Percentiles rank a stretch among this genome's conserved stretches.
These are phyloP conservation scores for Ustilago cynodontis DNA, from an alignment of 1,284 basidiomycete species.

Conservation along the genomic window DNA sequence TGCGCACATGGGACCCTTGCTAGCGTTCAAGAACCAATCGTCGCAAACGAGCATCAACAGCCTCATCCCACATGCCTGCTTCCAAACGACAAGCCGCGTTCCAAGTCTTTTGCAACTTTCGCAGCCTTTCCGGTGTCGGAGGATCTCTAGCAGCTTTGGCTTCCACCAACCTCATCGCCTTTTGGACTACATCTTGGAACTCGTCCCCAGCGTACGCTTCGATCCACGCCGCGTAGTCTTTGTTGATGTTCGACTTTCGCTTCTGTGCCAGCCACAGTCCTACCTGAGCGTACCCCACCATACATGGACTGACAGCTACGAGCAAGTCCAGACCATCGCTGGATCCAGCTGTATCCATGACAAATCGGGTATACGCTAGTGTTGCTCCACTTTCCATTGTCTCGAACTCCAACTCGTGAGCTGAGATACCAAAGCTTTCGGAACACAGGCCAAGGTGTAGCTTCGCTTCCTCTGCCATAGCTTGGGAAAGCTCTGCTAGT, in stretches of 20 bases:
- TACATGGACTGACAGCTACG: constrained; percentile 85
- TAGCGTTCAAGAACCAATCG: constrained; percentile 31
- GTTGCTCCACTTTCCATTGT: constrained; percentile 62
- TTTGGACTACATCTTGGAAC: constrained; percentile 79
- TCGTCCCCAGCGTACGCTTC: constrained; percentile 81
- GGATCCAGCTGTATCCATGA: constrained; percentile 58
- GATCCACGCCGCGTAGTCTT: constrained; percentile 76
- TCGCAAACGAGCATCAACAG: constrained; percentile 71
- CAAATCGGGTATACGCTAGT: constrained; percentile 65
- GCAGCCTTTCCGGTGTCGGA: constrained; percentile 76
- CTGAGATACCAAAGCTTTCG: constrained; percentile 47
- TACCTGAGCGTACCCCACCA: constrained; percentile 94
- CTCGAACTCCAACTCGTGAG: constrained; percentile 37
- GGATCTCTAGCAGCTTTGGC: constrained; percentile 73
- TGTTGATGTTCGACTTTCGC: constrained; percentile 14
- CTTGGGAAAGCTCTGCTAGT: constrained; percentile 75
- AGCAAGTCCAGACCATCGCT: constrained; percentile 80
- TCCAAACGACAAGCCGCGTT: constrained; percentile 81
- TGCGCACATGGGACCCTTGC: not conserved
- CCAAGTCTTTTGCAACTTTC: constrained; percentile 82
- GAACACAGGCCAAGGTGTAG: constrained; percentile 58
- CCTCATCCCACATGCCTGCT: constrained; percentile 90
- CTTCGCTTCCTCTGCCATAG: constrained; percentile 57
- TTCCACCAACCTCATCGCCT: constrained; percentile 76
- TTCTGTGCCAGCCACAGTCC: constrained; percentile 75